Conservation (phyloP, 768 basidiomycete species). For the Mycena olivaceomarginata region DNA sequence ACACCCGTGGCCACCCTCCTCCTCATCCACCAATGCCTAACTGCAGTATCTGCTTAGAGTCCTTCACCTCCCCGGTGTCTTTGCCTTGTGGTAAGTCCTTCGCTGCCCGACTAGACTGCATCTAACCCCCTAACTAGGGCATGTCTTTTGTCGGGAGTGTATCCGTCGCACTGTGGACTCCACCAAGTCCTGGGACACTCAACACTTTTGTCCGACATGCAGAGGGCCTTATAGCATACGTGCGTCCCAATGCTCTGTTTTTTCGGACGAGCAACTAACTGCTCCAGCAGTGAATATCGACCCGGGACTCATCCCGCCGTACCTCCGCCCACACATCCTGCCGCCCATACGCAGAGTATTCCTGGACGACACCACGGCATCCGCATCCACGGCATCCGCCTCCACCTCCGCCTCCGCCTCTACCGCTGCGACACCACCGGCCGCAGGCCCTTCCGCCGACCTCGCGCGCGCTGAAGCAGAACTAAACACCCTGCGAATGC, state of each 20-base stretch:
- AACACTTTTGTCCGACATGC: not conserved
- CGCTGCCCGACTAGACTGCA: not conserved
- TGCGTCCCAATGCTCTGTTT: not conserved
- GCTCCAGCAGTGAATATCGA: not conserved
- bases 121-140: not conserved
- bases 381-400: slow-evolving; percentile 28
- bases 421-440: not conserved
- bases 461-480: slow-evolving; percentile 47
- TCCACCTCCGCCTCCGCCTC: not conserved
- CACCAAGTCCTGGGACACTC: not conserved
- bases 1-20: not conserved
- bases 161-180: not conserved
- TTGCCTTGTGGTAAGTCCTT: slow-evolving; percentile 7
- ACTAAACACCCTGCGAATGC: not conserved
- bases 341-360: slow-evolving; percentile 76
- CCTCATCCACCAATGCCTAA: not conserved
- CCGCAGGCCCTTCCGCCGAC: slow-evolving; percentile 38
- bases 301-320: not conserved
- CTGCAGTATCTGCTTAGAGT: slow-evolving; percentile 1
- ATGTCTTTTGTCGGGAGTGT: not conserved
- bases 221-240: not conserved
- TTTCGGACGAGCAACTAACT: not conserved
- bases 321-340: slow-evolving; percentile 5
- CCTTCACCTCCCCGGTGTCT: not conserved
- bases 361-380: slow-evolving; percentile 58